phyloP scores from a whole-genome alignment of 208 protist species.

The Wallacemonas sp. region DNA sequence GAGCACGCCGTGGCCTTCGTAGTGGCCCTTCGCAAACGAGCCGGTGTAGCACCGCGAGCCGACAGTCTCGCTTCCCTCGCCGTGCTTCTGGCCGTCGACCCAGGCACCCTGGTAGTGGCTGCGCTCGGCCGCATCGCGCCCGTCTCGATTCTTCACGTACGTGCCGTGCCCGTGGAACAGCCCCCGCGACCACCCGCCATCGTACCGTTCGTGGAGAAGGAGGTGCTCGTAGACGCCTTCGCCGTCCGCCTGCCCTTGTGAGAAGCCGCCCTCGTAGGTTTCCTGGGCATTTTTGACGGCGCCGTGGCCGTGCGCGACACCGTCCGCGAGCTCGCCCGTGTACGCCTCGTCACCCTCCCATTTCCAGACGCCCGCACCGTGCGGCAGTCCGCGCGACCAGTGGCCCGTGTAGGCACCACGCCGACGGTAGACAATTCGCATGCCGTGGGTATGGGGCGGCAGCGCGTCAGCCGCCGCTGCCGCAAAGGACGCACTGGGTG shows the following conservation, averaged over 20 bases:
- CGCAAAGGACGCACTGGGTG: slow-evolving; percentile 9
- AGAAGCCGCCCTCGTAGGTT: slow-evolving; percentile 63
- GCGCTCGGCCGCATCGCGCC: neutral
- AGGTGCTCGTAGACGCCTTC: slow-evolving; percentile 42
- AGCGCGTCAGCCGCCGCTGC: slow-evolving; percentile 16
- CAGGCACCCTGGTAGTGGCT: slow-evolving; percentile 65
- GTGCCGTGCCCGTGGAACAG: slow-evolving; percentile 66
- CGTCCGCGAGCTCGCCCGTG: slow-evolving; percentile 41
- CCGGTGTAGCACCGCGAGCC: slow-evolving; percentile 56
- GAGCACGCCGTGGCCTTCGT: slow-evolving; percentile 56
- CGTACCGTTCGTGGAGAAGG: slow-evolving; percentile 38
- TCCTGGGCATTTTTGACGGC: slow-evolving; percentile 32
- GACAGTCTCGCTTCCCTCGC: slow-evolving; percentile 38
- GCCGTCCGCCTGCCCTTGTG: slow-evolving; percentile 48
- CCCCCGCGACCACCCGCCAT: slow-evolving; percentile 59
- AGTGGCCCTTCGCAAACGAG: slow-evolving; percentile 45
- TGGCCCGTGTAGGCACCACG: slow-evolving; percentile 66
- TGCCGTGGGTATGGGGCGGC: slow-evolving; percentile 16
- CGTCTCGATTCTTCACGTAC: slow-evolving; percentile 17
- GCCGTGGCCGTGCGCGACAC: slow-evolving; percentile 57
- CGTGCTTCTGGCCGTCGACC: slow-evolving; percentile 47
- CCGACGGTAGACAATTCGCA: slow-evolving; percentile 30
- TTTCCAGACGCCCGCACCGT: slow-evolving; percentile 64
- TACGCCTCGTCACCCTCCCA: slow-evolving; percentile 76
- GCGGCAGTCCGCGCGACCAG: slow-evolving; percentile 60